Base-by-base conservation (phyloP, 1,284 basidiomycete species). In the Cryptococcus wingfieldii region DNA sequence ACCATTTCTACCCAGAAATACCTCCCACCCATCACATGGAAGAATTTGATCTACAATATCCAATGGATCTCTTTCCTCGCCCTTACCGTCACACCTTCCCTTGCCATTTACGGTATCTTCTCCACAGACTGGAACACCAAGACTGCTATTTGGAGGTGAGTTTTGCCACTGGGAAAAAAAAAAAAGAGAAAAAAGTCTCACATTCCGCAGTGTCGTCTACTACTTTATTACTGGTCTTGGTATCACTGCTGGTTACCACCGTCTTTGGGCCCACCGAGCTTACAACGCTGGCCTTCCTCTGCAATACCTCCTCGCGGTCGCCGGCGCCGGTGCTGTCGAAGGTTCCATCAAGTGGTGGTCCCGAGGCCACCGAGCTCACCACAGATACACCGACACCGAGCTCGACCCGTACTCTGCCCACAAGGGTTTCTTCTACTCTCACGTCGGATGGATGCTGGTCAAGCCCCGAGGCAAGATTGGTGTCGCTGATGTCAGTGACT, bases 291-390 rank as follows among this genome's bases (percentile, higher is more conserved):
- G 86, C 1, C 80, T 79, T 54, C 85, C 87, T 9, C 79, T 94
- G 4, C 85, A 94, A 72, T 91, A 89, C 74, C 78, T 83, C 65
- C 83, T 94, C 51, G 87, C 89, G 9, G 64, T 87, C 19, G 82
- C 85, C 12, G 92, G 91, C 53, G 86, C 89, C 14, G 91, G 90
- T 54, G 89, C 92, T 12, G 88, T 91, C 37, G 84, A 95, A 70
- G 91, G 92, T 25, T 90, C 90, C 18, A 91, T 94, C 78, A 86
- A 87, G 73, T 95, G 91, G 92, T 95, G 92, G 92, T 85, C 85
- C n/a, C 83, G 91, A 47, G 90, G 89, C 57, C 91, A 95, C 80
- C 87, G 92, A 60, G 90, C 92, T 9, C 90, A 95, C 78, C 91
- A 94, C 76, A 84, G 90, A 51, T 94, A 95, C 80, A 95, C 91